A percentile compares a stretch with the other conserved stretches of the same genome.
phyloP scores from a whole-genome alignment of 1,284 basidiomycete species.

The Ustilago tritici region DNA sequence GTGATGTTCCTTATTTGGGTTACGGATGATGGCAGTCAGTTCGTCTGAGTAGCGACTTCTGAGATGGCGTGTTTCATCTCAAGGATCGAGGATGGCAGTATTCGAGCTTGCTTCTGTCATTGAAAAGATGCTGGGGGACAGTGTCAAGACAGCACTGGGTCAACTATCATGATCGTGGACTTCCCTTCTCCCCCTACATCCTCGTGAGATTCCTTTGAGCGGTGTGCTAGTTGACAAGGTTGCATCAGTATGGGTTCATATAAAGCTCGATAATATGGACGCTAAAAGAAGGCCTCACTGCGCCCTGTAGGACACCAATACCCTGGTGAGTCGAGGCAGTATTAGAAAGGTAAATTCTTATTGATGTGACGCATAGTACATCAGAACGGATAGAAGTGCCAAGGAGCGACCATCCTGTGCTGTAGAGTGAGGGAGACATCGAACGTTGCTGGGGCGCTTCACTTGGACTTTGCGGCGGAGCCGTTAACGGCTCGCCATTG shows the following conservation, averaged over 20 bases:
- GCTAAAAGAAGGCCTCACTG: background rate
- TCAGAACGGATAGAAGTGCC: background rate
- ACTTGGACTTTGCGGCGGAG: slow-evolving; percentile 57
- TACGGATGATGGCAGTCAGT: background rate
- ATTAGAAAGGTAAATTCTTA: background rate
- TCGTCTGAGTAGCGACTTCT: background rate
- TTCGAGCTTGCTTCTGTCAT: background rate
- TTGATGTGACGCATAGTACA: background rate
- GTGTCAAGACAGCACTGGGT: background rate
- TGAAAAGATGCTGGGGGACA: too few relatives aligned
- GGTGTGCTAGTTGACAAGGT: too few relatives aligned
- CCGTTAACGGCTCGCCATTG: slow-evolving; percentile 69
- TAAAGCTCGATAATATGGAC: background rate
- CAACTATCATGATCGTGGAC: background rate
- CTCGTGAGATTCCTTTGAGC: too few relatives aligned
- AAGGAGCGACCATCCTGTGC: background rate
- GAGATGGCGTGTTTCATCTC: background rate
- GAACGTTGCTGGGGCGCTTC: background rate
- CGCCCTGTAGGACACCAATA: background rate
- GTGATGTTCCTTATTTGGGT: background rate
- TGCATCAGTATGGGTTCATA: too few relatives aligned
- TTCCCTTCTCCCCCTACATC: background rate
- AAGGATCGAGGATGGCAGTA: background rate
- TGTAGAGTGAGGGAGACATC: background rate
- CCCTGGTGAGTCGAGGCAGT: background rate